Percentiles rank a stretch among this genome's conserved stretches.
phyloP scores from a whole-genome alignment of 2,329 filamentous ascomycete genomes.

The Neoascochyta sp. region DNA sequence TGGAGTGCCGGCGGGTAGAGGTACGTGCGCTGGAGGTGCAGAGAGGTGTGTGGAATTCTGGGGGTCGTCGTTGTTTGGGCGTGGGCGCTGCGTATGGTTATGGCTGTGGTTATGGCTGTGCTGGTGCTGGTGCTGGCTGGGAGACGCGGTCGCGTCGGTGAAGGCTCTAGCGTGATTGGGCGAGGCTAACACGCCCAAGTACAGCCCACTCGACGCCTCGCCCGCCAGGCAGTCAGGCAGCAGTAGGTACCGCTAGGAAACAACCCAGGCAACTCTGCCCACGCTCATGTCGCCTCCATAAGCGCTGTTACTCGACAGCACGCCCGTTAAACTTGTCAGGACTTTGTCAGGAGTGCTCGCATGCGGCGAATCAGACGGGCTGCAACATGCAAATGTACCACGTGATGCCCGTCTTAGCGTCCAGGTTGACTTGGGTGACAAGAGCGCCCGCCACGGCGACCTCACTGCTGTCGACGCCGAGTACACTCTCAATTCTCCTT shows the following conservation, averaged over 20 bases:
- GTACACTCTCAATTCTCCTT: too few relatives aligned
- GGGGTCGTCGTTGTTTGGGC: background rate
- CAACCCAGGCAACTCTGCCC: conserved; percentile 20
- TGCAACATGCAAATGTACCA: conserved; percentile 1
- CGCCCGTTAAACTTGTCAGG: conserved; percentile 2
- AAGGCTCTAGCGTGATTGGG: too few relatives aligned
- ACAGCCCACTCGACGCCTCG: too few relatives aligned
- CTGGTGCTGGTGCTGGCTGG: conserved; percentile 1
- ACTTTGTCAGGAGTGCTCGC: too few relatives aligned
- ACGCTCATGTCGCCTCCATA: too few relatives aligned
- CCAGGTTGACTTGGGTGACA: background rate
- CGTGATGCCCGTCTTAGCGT: conserved; percentile 3
- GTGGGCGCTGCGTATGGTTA: background rate
- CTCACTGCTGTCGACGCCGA: conserved; percentile 1
- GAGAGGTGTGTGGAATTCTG: background rate
- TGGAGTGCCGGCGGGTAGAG: conserved; percentile 5
- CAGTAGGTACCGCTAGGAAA: conserved; percentile 28
- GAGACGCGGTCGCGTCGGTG: conserved; percentile 9
- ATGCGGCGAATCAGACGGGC: too few relatives aligned
- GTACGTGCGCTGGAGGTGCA: background rate
- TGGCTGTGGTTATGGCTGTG: background rate
- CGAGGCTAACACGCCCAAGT: too few relatives aligned
- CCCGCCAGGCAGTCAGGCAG: conserved; percentile 26
- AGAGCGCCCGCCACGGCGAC: too few relatives aligned
- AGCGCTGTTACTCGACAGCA: too few relatives aligned